Evolutionary conservation across 1,284 basidiomycete genomes (phyloP).

Genomic region (Phylloporus gajari): DNA sequence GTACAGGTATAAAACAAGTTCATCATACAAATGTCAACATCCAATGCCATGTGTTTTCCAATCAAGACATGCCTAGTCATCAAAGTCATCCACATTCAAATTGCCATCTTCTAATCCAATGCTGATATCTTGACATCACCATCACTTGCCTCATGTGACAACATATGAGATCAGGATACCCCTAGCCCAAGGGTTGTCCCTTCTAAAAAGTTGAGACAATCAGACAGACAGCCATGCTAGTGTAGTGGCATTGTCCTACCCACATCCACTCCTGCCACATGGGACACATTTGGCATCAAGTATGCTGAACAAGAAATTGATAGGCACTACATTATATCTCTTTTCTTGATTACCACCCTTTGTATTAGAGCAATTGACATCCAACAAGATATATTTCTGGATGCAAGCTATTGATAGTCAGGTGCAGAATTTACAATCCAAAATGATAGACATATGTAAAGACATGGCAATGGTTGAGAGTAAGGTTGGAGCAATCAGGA

Average conservation of each 20-base stretch:
- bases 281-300: constrained; percentile 3
- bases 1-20: not conserved
- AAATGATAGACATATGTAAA: too few species aligned
- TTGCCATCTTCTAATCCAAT: constrained; percentile 32
- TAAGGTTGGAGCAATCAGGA: too few species aligned
- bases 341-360: too few species aligned
- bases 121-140: constrained; percentile 29
- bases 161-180: not conserved
- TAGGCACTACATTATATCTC: too few species aligned
- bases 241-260: constrained; percentile 68
- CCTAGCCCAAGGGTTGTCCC: too few species aligned
- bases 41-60: not conserved
- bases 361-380: too few species aligned
- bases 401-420: too few species aligned
- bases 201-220: constrained; percentile 71
- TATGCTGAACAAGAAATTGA: too few species aligned
- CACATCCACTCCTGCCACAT: constrained; percentile 62
- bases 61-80: constrained; percentile 14
- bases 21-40: not conserved
- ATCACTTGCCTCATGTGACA: constrained; percentile 11
- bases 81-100: constrained; percentile 43
- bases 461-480: too few species aligned
- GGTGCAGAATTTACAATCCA: too few species aligned
- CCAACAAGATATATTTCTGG: too few species aligned
- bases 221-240: constrained; percentile 73